Conservation (phyloP, 2,329 filamentous ascomycete species). For the Sporothrix luriei region DNA sequence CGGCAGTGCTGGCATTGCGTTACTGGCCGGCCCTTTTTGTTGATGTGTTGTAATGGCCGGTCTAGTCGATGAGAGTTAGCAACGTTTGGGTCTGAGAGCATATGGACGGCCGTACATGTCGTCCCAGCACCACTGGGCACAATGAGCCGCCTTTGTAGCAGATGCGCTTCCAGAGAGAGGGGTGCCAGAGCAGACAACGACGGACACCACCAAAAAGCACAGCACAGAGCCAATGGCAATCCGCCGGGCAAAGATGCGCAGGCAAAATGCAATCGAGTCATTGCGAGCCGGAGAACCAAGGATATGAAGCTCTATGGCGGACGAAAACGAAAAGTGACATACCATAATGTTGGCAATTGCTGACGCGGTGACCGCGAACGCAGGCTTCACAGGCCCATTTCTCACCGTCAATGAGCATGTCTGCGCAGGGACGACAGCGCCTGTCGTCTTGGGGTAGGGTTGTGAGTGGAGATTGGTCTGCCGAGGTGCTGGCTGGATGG, state of each 20-base stretch:
- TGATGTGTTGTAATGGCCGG: constrained; percentile 88
- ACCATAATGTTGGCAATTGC: constrained; percentile 96
- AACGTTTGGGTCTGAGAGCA: not conserved
- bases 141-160: not conserved
- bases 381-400: constrained; percentile 98
- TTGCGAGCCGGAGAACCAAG: not conserved
- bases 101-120: not conserved
- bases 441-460: constrained; percentile 19
- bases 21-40: constrained; percentile 95
- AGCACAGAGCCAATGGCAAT: not conserved
- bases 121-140: not conserved
- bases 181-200: not conserved
- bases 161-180: constrained; percentile 8
- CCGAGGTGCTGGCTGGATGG: constrained; percentile 7
- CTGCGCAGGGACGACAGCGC: constrained; percentile 35
- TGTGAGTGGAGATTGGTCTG: constrained; percentile 32
- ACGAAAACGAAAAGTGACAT: constrained; percentile 50
- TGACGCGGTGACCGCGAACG: constrained; percentile 96
- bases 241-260: constrained; percentile 26
- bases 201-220: not conserved
- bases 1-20: constrained; percentile 98
- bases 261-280: constrained; percentile 11
- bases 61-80: constrained; percentile 55
- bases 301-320: not conserved
- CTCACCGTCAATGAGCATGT: constrained; percentile 88